A percentile compares a stretch with the other conserved stretches of the same genome.
Conservation (phyloP, 495 filamentous ascomycete genomes). For the Lichenothelia convexa region DNA sequence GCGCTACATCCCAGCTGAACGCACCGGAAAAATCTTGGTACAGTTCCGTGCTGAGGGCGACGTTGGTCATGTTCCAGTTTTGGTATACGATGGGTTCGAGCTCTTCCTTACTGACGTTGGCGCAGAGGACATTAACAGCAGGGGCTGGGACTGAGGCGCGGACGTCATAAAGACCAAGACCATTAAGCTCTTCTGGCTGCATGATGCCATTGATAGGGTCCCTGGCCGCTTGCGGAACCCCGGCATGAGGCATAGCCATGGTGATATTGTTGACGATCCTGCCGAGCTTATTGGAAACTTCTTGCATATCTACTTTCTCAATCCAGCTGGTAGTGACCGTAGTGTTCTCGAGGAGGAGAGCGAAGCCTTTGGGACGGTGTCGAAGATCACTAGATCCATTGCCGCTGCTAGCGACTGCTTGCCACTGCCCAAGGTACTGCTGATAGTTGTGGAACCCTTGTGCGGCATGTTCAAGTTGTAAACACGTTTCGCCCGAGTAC, state of each 20-base stretch:
- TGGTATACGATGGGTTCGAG: slow-evolving; percentile 43
- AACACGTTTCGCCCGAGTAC: slow-evolving; percentile 32
- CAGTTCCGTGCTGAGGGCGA: too few species aligned
- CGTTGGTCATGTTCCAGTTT: slow-evolving; percentile 24
- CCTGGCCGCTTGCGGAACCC: slow-evolving; percentile 40
- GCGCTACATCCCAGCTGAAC: too few species aligned
- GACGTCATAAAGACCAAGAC: slow-evolving; percentile 46
- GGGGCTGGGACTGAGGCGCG: slow-evolving; percentile 47
- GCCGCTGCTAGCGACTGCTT: slow-evolving; percentile 17
- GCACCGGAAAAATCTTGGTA: too few species aligned
- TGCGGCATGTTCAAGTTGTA: slow-evolving; percentile 44
- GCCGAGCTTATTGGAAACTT: slow-evolving; percentile 24
- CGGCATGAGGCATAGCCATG: slow-evolving; percentile 53
- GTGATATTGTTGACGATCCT: slow-evolving; percentile 55
- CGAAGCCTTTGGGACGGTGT: slow-evolving; percentile 32
- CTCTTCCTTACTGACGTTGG: slow-evolving; percentile 37
- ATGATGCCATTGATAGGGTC: slow-evolving; percentile 41
- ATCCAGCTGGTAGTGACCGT: slow-evolving; percentile 46
- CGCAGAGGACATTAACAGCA: slow-evolving; percentile 50
- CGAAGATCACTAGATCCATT: slow-evolving; percentile 23
- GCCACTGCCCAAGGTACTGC: slow-evolving; percentile 31
- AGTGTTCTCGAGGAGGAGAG: slow-evolving; percentile 45
- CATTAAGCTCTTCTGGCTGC: slow-evolving; percentile 42
- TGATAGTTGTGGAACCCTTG: slow-evolving; percentile 38
- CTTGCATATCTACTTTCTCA: slow-evolving; percentile 26